Conservation (phyloP, 2,329 filamentous ascomycete species). For the Nemania diffusa region DNA sequence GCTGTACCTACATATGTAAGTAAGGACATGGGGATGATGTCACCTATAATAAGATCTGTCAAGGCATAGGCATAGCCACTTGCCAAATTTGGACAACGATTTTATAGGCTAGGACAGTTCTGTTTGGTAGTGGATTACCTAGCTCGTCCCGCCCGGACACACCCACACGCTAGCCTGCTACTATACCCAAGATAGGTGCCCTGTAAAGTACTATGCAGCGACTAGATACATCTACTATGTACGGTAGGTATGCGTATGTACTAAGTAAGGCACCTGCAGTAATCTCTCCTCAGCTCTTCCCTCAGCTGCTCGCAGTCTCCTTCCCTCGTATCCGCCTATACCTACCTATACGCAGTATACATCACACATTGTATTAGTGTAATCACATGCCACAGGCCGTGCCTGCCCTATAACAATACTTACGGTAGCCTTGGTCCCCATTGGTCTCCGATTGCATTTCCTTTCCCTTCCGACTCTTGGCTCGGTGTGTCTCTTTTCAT, state of each 20-base stretch:
- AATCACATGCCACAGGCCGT: too few species aligned
- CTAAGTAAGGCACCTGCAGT: background rate
- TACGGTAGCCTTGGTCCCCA: background rate
- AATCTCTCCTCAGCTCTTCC: background rate
- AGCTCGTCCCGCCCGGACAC: too few species aligned
- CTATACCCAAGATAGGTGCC: background rate
- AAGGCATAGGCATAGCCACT: background rate
- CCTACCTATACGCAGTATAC: background rate
- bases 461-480: background rate
- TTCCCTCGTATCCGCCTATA: background rate
- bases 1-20: background rate
- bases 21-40: background rate
- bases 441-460: background rate
- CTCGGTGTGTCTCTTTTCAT: background rate
- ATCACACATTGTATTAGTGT: too few species aligned
- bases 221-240: too few species aligned
- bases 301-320: conserved; percentile 2
- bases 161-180: background rate
- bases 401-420: background rate
- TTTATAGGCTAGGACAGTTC: background rate
- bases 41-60: background rate
- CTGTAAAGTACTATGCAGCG: too few species aligned
- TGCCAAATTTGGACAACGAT: background rate
- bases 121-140: too few species aligned
- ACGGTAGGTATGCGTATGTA: background rate